phyloP scores from a whole-genome alignment of 805 yeast genomes.

The Candida boleticola region DNA sequence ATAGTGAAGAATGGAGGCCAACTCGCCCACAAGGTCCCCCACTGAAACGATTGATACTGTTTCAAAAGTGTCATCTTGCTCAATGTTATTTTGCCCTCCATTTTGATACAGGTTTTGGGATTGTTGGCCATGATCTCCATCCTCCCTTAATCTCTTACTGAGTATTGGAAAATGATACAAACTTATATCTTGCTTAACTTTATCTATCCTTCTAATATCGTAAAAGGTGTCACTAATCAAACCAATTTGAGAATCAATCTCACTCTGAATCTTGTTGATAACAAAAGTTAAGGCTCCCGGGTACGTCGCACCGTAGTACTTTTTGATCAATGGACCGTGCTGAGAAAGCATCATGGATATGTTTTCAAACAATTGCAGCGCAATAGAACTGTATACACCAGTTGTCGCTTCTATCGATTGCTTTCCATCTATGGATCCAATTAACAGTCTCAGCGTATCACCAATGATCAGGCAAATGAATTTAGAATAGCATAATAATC shows the following conservation, averaged over 20 bases:
- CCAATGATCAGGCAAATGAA: constrained; percentile 85
- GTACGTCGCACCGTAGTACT: constrained; percentile 59
- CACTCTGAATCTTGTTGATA: constrained; percentile 72
- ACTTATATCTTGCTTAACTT: constrained; percentile 52
- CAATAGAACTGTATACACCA: constrained; percentile 58
- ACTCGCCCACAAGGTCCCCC: constrained; percentile 66
- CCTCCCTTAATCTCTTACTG: constrained; percentile 12
- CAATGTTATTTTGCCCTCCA: constrained; percentile 3
- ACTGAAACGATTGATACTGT: constrained; percentile 57
- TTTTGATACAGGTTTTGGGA: background rate
- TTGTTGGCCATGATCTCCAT: background rate
- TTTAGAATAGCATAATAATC: constrained; percentile 76
- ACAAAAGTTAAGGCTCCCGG: constrained; percentile 60
- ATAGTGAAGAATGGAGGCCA: constrained; percentile 73
- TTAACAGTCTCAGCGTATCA: constrained; percentile 68
- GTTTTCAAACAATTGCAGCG: constrained; percentile 74
- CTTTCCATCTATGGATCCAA: constrained; percentile 38
- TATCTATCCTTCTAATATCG: constrained; percentile 65
- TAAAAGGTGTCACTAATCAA: constrained; percentile 81
- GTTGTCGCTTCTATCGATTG: constrained; percentile 23
- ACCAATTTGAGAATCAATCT: constrained; percentile 91
- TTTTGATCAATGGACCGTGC: constrained; percentile 75
- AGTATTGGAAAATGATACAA: constrained; percentile 42
- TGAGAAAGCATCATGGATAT: constrained; percentile 82
- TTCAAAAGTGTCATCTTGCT: constrained; percentile 30